Base-by-base conservation (phyloP, 2,329 filamentous ascomycete species). In the Ophiognomonia clavigignenti-juglandacearum region DNA sequence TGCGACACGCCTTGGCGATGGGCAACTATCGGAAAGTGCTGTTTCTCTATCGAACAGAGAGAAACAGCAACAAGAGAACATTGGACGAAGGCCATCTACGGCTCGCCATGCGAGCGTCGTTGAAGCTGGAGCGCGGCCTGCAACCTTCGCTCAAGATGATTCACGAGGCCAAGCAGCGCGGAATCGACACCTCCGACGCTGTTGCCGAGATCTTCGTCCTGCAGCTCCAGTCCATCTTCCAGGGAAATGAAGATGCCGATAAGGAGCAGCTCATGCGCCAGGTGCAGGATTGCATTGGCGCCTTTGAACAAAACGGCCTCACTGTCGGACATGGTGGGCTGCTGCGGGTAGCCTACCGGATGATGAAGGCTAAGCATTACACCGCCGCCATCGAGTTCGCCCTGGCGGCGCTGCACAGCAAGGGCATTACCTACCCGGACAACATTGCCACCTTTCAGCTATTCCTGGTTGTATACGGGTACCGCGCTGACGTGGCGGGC, bases 61-160 rank as follows among this genome's bases (percentile, higher is more conserved):
- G 14, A n/a, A 37, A 63, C 1, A 54, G 52, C 9, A 57, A 54
- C 4, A 64, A 66, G 16, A 61, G 73, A 54, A 59, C 60, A 2
- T 63, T 64, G 49, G 69, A 66, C 23, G 55, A 57, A 3, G 63
- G 67, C 20, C 74, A 70, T 44, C 62, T 79, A 13, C 67, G 70
- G n/a, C 60, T 77, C 5, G 74, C 71, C 8, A 68, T 79, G 8
- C 54, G 67, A 9, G 72, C 73, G 2, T 62, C 66, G 13, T 55
- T 78, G 42, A 59, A 58, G 14, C 38, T 56, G 14, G 58, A 56
- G 4, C 47, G 57, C 3, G 54, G 59, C 36, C 48, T 64, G 39
- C 48, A 56, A 39, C 39, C 56, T 18, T 72, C 74, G 1, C 58
- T 66, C 16, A 54, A 53, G 0, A 59, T 78, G 14, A 64, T 80